phyloP scores from a whole-genome alignment of 2,329 filamentous ascomycete genomes.

The Microsporum canis region DNA sequence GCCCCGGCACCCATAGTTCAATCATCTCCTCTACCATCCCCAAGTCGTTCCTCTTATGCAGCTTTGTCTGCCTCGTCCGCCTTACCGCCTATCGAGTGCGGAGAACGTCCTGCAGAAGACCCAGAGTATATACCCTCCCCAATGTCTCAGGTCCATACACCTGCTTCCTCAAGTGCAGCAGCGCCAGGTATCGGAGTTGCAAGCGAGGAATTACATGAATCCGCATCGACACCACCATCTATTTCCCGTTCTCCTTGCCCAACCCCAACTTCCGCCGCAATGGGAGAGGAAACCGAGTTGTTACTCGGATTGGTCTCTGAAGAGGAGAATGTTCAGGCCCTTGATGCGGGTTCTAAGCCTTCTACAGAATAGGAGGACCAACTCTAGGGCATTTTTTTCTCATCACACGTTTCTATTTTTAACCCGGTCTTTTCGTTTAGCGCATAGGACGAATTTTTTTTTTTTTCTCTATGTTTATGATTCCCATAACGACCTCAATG shows the following conservation, averaged over 20 bases:
- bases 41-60: not conserved
- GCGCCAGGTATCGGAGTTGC: not conserved
- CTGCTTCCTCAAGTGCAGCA: not conserved
- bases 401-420: not conserved
- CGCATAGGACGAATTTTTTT: not conserved
- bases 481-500: not conserved
- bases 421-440: not conserved
- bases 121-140: not conserved
- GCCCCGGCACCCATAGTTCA: not conserved
- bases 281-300: not conserved
- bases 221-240: not conserved
- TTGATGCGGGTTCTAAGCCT: not conserved
- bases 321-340: not conserved
- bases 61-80: not conserved
- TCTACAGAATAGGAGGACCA: not conserved
- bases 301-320: no score
- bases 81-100: not conserved
- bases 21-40: not conserved
- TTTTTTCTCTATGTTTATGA: not conserved
- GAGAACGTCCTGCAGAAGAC: not conserved
- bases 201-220: not conserved
- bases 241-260: not conserved
- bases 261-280: not conserved
- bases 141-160: not conserved
- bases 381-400: not conserved